Evolutionary conservation across 2,329 filamentous ascomycete species (phyloP), one percentile per base, ranked within the genome.

Genomic region (Verticillium longisporum): DNA sequence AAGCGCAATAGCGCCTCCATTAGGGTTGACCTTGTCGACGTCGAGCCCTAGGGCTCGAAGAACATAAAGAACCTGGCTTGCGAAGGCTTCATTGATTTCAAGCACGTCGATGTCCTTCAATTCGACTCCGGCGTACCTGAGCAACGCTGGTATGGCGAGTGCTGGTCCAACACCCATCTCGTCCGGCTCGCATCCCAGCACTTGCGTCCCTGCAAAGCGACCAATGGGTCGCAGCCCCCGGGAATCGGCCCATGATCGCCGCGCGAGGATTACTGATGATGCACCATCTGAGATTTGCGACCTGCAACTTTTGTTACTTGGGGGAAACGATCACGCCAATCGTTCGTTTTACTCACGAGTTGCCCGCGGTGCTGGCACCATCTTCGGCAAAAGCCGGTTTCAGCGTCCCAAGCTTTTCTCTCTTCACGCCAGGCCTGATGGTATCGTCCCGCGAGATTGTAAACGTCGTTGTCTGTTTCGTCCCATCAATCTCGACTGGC

Each of bases 271-370:
- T 0, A 83, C 77, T 9, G 86, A 85, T 2, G 84, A 83, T 1
- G 87, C 86, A 57, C 87, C 87, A 64, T 89, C 87, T 26, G 82
- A 86, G 33, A 89, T 83, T 68, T 89, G 87, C 31, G 78, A 69
- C 63, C 58, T 59, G 21, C 5, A n/a, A 1, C 10, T 13, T 13
- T 31, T 1, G 34, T 57, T 14, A 57, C 14, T 33, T 26, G 26
- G 4, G n/a, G 11, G 54, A 34, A 15, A 14, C 34, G 6, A 26
- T 3, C 26, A 26, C 26, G 26, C 26, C 4, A 36, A 36, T 32
- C 4, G 36, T 31, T 37, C 6, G 18, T 32, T 26, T 9, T 15
- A 21, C 56, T 57, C 56, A 57, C 56, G 66, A 68, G 73, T 89
- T 89, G 55, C 86, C 87, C 4, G 87, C 87, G 0, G 87, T 89